Base-by-base conservation (phyloP, 2,329 filamentous ascomycete species). In the Sordariomycetes sp. region DNA sequence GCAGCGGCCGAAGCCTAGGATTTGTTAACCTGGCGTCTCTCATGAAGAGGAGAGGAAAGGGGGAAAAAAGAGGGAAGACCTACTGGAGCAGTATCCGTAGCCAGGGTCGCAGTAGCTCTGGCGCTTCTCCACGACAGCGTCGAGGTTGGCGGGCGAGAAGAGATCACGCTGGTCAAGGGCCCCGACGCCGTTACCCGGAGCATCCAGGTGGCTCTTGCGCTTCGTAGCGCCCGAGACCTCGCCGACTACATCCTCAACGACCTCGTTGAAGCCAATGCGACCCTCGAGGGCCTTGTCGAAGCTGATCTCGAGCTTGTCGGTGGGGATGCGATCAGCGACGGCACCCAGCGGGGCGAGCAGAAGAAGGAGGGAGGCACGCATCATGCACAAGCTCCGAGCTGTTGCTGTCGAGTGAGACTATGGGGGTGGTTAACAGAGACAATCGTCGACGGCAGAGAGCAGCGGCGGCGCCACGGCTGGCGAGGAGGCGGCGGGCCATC, bases 41-140 rank as follows among this genome's bases (percentile, higher is more conserved):
- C n/a, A n/a, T n/a, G n/a, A n/a, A n/a, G n/a, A n/a, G n/a, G n/a
- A n/a, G n/a, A n/a, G n/a, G n/a, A n/a, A n/a, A n/a, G n/a, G n/a
- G n/a, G n/a, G n/a, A n/a, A n/a, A n/a, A n/a, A n/a, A 29, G 27
- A 8, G 15, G 11, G 8, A 16, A 6, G 6, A 39, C 36, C 15
- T 17, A 44, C 36, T 29, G 1, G 39, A 30, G 30, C 46, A 48
- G 25, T 47, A 46, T 24, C 46, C 41, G 27, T 43, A 48, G 9
- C 47, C 47, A 1, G 39, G 6, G 8, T 36, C 14, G 31, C 47
- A 49, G 4, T 18, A 26, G 30, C 36, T 37, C 28, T 43, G 41
- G 4, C 38, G 34, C 32, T 39, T 37, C 10, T 19, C 34, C 15
- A 39, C 17, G 17, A 38, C 29, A 16, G 42, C 25, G 8, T 37